These are phyloP conservation scores for Camelina sativa DNA, from an alignment of 345 rosid species.

Conservation along the genomic window DNA sequence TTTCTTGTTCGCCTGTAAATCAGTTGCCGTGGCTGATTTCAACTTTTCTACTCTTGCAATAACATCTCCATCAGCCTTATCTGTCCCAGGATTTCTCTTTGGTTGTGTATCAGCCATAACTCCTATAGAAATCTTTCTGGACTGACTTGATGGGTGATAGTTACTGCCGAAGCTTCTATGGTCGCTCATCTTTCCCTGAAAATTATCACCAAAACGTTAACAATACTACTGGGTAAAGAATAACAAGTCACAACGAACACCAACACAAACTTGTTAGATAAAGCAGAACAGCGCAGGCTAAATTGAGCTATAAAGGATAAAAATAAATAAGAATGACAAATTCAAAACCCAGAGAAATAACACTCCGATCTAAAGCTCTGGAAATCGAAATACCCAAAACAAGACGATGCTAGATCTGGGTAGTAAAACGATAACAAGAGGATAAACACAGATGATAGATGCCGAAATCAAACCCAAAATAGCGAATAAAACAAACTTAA, in stretches of 20 bases:
- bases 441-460: neutral
- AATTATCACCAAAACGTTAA: constrained; percentile 24
- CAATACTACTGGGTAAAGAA: neutral
- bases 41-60: constrained; percentile 44
- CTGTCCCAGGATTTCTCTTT: constrained; percentile 48
- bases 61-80: constrained; percentile 43
- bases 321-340: constrained; percentile 1
- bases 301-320: constrained; percentile 1
- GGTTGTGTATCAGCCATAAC: constrained; percentile 57
- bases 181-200: constrained; percentile 63
- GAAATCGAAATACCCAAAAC: constrained; percentile 12
- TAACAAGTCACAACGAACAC: constrained; percentile 1
- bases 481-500: neutral
- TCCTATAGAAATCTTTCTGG: constrained; percentile 88
- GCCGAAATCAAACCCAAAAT: neutral
- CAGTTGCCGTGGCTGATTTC: constrained; percentile 41
- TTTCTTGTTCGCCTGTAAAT: constrained; percentile 44
- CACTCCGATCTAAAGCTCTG: neutral
- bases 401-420: constrained; percentile 18
- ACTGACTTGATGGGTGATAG: constrained; percentile 64
- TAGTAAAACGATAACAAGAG: neutral
- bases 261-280: neutral
- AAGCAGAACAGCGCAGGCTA: constrained; percentile 2
- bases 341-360: neutral
- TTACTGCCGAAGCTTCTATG: constrained; percentile 64